Evolutionary conservation across 2,329 filamentous ascomycete genomes (phyloP).

Genomic region (Cladosporium sphaerospermum): DNA sequence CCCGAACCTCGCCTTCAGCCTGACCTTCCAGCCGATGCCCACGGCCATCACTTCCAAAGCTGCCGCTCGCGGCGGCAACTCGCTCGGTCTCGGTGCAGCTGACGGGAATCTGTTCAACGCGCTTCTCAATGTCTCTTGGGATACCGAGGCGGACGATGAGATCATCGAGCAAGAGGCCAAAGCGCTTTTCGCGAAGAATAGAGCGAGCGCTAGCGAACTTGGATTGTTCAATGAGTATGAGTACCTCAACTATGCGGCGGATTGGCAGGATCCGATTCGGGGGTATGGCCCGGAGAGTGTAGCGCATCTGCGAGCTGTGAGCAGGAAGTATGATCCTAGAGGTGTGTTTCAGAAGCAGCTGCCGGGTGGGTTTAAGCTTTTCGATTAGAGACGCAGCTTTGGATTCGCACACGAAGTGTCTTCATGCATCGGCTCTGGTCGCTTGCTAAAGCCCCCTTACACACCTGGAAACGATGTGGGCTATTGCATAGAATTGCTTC

Average conservation of each 20-base stretch:
- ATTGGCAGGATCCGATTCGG: conserved; percentile 32
- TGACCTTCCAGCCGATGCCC: conserved; percentile 19
- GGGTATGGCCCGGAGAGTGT: conserved; percentile 28
- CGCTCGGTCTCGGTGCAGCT: conserved; percentile 5
- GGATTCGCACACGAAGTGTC: too few relatives aligned
- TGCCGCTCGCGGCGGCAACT: conserved; percentile 4
- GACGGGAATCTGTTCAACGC: conserved; percentile 16
- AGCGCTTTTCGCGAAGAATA: conserved; percentile 8
- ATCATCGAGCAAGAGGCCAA: conserved; percentile 11
- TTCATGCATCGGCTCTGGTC: too few relatives aligned
- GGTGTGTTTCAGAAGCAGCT: conserved; percentile 32
- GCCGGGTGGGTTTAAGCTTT: conserved; percentile 32
- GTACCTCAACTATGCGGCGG: conserved; percentile 33
- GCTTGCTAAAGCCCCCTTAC: too few relatives aligned
- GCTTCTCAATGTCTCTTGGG: conserved; percentile 15
- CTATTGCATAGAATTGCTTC: neutral
- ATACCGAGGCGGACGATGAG: conserved; percentile 13
- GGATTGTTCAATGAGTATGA: conserved; percentile 19
- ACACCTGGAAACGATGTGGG: too few relatives aligned
- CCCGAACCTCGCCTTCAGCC: conserved; percentile 12
- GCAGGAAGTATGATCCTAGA: conserved; percentile 32
- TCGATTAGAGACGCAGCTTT: neutral
- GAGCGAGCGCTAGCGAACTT: conserved; percentile 1
- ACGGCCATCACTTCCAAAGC: conserved; percentile 13
- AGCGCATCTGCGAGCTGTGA: conserved; percentile 26